Evolutionary conservation across 2,329 filamentous ascomycete species (phyloP), one percentile per base, ranked within the genome.

Genomic region (Pleurostoma richardsiae): DNA sequence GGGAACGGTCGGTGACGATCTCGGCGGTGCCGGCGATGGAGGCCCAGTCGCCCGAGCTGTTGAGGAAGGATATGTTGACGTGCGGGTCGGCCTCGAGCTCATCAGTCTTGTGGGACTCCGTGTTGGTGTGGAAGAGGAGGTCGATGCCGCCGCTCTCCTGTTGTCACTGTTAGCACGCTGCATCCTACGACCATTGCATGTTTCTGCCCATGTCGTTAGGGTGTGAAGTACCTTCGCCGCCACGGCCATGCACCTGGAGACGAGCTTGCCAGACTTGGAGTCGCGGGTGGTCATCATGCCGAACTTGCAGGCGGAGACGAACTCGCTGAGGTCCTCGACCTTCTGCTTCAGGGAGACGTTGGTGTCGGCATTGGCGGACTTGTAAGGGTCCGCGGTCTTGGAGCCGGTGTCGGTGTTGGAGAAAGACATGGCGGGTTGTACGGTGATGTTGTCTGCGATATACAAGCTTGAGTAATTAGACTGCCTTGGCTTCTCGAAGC

Each of bases 121-220:
- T 90, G 74, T 95, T 95, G 61, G 90, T 90, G 73, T 94, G 86
- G 78, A 95, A 95, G 65, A 95, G 79, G 47, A 94, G 79, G 63
- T 95, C 90, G 48, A 90, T 76, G 59, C 87, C 86, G 53, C 84
- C 85, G 51, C 77, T 74, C 68, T 95, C 89, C 87, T 92, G 52
- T 3, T 41, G 40, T 46, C 5, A 29, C 26, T 31, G 57, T 36
- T n/a, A 36, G 33, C 33, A 36, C 33, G 31, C 50, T 6, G 19
- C 19, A 19, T 19, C 19, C 19, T 19, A 19, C 19, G 19, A 19
- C 19, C 19, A 19, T 19, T 19, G 19, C 19, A 19, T 50, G 47
- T 41, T 28, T 5, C 26, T 26, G 10, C 27, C 30, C 29, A 10
- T 3, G 29, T n/a, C 30, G 19, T 5, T 28, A 33, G 8, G 19